A percentile compares a stretch with the other conserved stretches of the same genome.
These are phyloP conservation scores for Hemerocallis citrina DNA, from an alignment of 106 monocot species.

Conservation along the genomic window DNA sequence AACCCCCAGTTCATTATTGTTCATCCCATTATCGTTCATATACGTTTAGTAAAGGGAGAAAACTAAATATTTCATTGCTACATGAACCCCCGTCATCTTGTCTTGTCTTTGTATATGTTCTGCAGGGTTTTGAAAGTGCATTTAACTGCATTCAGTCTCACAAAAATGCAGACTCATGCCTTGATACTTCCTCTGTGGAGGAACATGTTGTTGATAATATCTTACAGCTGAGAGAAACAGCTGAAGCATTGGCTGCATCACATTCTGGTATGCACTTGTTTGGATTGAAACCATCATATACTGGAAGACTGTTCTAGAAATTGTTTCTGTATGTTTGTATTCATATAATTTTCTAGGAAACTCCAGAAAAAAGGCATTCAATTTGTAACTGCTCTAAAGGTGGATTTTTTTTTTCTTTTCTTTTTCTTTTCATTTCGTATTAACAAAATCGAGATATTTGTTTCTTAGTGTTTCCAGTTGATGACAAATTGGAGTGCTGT, in stretches of 20 bases:
- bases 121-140: slow-evolving; percentile 61
- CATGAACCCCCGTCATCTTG: background rate
- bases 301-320: too few relatives aligned
- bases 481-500: too few relatives aligned
- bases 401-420: too few relatives aligned
- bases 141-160: slow-evolving; percentile 31
- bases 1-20: background rate
- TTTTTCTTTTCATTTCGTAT: too few relatives aligned
- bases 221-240: slow-evolving; percentile 25
- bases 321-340: too few relatives aligned
- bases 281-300: slow-evolving; percentile 1
- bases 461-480: too few relatives aligned
- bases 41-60: background rate
- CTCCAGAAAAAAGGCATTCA: too few relatives aligned
- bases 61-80: background rate
- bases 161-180: background rate
- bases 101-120: background rate
- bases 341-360: too few relatives aligned
- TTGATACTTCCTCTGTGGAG: background rate
- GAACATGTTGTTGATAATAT: slow-evolving; percentile 17
- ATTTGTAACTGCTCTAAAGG: too few relatives aligned
- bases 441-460: too few relatives aligned
- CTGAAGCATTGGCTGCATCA: slow-evolving; percentile 30
- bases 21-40: background rate
- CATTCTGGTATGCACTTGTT: slow-evolving; percentile 32